Evolutionary conservation across 192 early-diverging fungal species (phyloP), one percentile per base, ranked within the genome.

Genomic region (Umbelopsis isabellina): DNA sequence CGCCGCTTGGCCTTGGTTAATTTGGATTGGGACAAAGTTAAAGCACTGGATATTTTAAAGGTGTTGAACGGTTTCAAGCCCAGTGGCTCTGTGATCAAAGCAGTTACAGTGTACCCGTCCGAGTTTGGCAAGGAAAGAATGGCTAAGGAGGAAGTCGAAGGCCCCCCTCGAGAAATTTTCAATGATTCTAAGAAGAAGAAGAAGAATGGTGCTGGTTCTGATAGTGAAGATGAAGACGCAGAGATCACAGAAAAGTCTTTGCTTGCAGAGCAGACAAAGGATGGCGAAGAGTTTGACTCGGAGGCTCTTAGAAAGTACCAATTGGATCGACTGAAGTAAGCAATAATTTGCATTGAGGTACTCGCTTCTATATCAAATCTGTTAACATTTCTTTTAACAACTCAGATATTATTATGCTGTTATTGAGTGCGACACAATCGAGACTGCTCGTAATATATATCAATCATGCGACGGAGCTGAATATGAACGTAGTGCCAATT

Each of bases 21-120:
- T 72, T 76, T 99, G 87, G 96, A 99, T 76, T 98, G 97, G 97
- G 92, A 94, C 72, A 88, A 98, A 65, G 83, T 98, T 65, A 94
- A 93, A 68, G 89, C 97, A 0, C 72, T 75, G 0, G 97, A 98
- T 75, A 80, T 98, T 69, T 91, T 88, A 72, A 92, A 94, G 46
- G 90, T 94, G 3, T 93, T 97, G 73, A 85, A 83, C 47, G 91
- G 86, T 27, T 95, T 98, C 77, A 95, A 92, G 75, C 91, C 92
- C 2, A 83, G 84, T 33, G 83, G 82, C 45, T 91, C 91, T 10
- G 72, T 84, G 7, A 86, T 99, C 45, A 68, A 88, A 3, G 86
- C 89, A 0, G 93, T 99, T 20, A 86, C 81, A 35, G 91, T 99
- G 16, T 97, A 95, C 71, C 91, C 92, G 33, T 95, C 94, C 8